Evolutionary conservation across 2,329 filamentous ascomycete genomes (phyloP), one percentile per base, ranked within the genome.

Genomic region (Zopfia rhizophila): DNA sequence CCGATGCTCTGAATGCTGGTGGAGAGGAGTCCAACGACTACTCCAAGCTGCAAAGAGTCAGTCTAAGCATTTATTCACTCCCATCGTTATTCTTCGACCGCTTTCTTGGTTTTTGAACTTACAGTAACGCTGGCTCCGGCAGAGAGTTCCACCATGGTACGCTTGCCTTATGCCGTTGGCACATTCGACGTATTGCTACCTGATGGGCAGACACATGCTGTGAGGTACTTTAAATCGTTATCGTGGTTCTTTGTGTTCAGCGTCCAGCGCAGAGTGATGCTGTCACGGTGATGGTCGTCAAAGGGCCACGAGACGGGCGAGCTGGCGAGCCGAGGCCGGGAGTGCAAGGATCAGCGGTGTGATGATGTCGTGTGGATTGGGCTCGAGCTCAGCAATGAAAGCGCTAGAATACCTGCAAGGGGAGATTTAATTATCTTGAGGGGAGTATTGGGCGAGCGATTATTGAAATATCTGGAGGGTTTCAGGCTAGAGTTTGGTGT

Each of bases 1-100:
- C 94, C 94, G 63, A 99, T 80, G 71, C 92, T 96, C 73, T 99
- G 94, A 17, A 97, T 84, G 70, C 91, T 94, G 49, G 94, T 97
- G 47, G 93, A 97, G 60, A 97, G 72, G 56, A 99, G 82, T 61
- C 94, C 94, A 68, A 97, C 93, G 55, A 97, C 75, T 68, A 99
- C 91, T 66, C 94, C 94, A 67, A 97, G 82, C 91, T 95, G 67
- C 40, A 25, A 5, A 23, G 16, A 32, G 40, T 53, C 43, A 58
- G 47, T 38, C 29, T 35, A 25, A 28, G 40, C 17, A 10, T 14
- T 23, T 8, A 39, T 25, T 18, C 22, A 25, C 21, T 19, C 11
- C 18, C 7, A 10, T 7, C 13, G 13, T 5, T 35, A 19, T 12
- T 8, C 6, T 22, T 31, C 19, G 11, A 5, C 23, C 23, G 30